Conservation (phyloP, 306 rosid species). For the Malus fusca region DNA sequence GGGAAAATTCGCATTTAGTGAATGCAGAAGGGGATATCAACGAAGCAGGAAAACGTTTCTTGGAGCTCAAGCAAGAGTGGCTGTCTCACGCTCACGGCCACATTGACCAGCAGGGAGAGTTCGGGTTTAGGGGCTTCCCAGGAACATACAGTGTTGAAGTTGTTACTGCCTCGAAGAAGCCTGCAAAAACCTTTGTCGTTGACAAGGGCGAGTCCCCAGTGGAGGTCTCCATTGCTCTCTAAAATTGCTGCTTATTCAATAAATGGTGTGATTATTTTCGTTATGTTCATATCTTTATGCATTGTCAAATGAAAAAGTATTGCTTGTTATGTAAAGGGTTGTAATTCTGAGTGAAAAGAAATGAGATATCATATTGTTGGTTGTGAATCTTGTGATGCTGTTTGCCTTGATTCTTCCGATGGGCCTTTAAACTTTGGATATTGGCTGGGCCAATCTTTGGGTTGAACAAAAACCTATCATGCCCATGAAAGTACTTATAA, state of each 20-base stretch:
- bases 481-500: background rate
- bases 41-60: conserved; percentile 65
- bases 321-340: background rate
- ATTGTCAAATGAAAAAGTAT: background rate
- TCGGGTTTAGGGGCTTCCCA: conserved; percentile 69
- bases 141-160: conserved; percentile 67
- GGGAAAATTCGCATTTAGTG: conserved; percentile 66
- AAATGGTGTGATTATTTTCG: background rate
- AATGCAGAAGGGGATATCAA: conserved; percentile 83
- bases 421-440: background rate
- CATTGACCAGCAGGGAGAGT: conserved; percentile 46
- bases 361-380: background rate
- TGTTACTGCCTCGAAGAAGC: conserved; percentile 30
- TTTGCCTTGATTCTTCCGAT: background rate
- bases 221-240: conserved; percentile 45
- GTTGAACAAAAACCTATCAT: background rate
- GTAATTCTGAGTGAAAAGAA: background rate
- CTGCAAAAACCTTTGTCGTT: conserved; percentile 62
- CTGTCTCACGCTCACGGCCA: conserved; percentile 52
- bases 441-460: background rate
- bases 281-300: background rate
- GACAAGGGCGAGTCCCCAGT: conserved; percentile 62
- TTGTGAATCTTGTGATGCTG: background rate
- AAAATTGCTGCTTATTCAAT: conserved; percentile 3
- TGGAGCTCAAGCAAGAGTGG: conserved; percentile 74